phyloP scores from a whole-genome alignment of 2,329 filamentous ascomycete species.

The Bipolaris bicolor region DNA sequence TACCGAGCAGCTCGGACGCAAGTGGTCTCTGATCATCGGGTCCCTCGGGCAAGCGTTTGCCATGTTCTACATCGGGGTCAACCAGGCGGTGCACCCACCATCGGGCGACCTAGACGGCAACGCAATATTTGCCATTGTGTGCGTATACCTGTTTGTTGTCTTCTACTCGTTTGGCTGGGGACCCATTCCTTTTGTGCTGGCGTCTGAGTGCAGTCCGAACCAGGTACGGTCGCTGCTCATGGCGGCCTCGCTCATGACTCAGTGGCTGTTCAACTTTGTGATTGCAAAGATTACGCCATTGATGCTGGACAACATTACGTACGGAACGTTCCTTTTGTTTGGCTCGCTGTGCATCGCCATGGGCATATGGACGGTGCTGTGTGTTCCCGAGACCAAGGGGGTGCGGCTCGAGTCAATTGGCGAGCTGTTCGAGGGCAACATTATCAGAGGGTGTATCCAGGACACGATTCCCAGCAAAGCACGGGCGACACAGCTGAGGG shows the following conservation, averaged over 20 bases:
- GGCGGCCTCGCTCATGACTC: slow-evolving; percentile 54
- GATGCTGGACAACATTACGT: slow-evolving; percentile 53
- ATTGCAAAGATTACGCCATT: slow-evolving; percentile 50
- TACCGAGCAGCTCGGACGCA: slow-evolving; percentile 54
- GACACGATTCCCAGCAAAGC: slow-evolving; percentile 49
- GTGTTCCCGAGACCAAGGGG: slow-evolving; percentile 53
- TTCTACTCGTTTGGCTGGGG: slow-evolving; percentile 58
- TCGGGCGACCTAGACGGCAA: slow-evolving; percentile 45
- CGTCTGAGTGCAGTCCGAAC: slow-evolving; percentile 51
- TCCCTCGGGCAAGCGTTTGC: slow-evolving; percentile 53
- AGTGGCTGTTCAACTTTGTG: slow-evolving; percentile 49
- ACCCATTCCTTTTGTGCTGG: slow-evolving; percentile 54
- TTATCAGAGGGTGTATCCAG: slow-evolving; percentile 48
- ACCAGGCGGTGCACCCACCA: slow-evolving; percentile 45
- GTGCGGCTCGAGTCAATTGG: slow-evolving; percentile 53
- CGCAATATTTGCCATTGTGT: slow-evolving; percentile 57
- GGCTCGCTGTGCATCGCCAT: slow-evolving; percentile 51
- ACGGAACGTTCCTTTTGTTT: slow-evolving; percentile 54
- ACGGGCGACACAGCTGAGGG: slow-evolving; percentile 47
- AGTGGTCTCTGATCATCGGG: slow-evolving; percentile 53
- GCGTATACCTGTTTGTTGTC: slow-evolving; percentile 58
- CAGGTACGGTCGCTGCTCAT: slow-evolving; percentile 52
- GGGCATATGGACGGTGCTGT: slow-evolving; percentile 52
- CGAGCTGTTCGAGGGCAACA: slow-evolving; percentile 51
- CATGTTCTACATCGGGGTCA: slow-evolving; percentile 48